These are phyloP conservation scores for Trichosporon sp. DNA, from an alignment of 1,284 basidiomycete species.

Conservation along the genomic window DNA sequence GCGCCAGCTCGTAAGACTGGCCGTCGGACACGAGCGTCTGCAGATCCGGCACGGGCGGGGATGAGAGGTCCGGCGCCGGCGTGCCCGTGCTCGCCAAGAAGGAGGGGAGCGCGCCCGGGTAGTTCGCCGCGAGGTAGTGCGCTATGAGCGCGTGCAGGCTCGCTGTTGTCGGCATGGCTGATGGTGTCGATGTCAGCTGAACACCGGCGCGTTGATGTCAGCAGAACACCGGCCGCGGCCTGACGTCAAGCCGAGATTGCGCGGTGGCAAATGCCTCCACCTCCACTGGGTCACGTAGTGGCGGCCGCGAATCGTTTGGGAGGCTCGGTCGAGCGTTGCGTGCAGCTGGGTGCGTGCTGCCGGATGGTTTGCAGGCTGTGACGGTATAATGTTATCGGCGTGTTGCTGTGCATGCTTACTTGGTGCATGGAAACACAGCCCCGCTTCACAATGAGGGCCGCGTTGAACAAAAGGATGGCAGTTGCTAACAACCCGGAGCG, in stretches of 20 bases:
- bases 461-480: too few species aligned
- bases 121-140: conserved; percentile 40
- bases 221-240: too few species aligned
- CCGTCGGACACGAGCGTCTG: conserved; percentile 38
- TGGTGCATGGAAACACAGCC: too few species aligned
- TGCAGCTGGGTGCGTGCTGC: too few species aligned
- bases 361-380: too few species aligned
- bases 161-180: neutral
- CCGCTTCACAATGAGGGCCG: too few species aligned
- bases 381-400: too few species aligned
- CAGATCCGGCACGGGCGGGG: conserved; percentile 37
- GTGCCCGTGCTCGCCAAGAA: conserved; percentile 35
- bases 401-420: neutral
- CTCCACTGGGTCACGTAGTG: neutral
- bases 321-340: too few species aligned
- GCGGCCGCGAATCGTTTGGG: too few species aligned
- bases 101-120: conserved; percentile 36
- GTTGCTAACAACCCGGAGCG: too few species aligned
- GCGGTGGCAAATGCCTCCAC: neutral
- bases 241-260: neutral
- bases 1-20: conserved; percentile 23
- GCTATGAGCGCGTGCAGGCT: conserved; percentile 36
- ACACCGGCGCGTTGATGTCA: neutral
- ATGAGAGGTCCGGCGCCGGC: conserved; percentile 24
- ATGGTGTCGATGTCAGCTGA: neutral